Conservation (phyloP, 768 basidiomycete species). For the Suillus subluteus region DNA sequence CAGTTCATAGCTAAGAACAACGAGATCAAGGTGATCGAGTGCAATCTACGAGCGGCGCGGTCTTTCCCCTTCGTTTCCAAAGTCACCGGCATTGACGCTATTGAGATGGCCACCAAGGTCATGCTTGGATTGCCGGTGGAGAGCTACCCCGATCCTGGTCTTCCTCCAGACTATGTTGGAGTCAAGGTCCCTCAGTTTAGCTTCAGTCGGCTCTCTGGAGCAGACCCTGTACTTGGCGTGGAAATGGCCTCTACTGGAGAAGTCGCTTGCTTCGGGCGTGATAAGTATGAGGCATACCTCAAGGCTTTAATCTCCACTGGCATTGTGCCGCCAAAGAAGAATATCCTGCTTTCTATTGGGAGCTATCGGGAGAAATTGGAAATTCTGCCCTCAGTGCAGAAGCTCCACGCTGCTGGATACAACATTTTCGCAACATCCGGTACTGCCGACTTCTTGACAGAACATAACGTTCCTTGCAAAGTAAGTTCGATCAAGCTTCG, state of each 20-base stretch:
- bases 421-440: constrained; percentile 97
- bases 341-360: constrained; percentile 95
- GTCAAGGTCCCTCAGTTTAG: constrained; percentile 99
- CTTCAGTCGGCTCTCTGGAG: constrained; percentile 94
- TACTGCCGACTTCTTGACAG: constrained; percentile 96
- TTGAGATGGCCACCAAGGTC: constrained; percentile 98
- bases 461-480: constrained; percentile 97
- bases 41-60: constrained; percentile 95
- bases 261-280: constrained; percentile 96
- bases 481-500: constrained; percentile 40
- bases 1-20: constrained; percentile 99
- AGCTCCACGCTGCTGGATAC: constrained; percentile 90
- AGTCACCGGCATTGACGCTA: constrained; percentile 96
- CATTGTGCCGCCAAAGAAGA: constrained; percentile 94
- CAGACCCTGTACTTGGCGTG: constrained; percentile 96
- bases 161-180: constrained; percentile 94
- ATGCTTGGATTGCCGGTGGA: constrained; percentile 93
- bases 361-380: constrained; percentile 98
- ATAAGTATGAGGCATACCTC: constrained; percentile 98
- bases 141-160: constrained; percentile 84
- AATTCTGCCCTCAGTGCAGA: constrained; percentile 93
- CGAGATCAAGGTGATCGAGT: constrained; percentile 99
- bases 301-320: constrained; percentile 98
- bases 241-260: constrained; percentile 99
- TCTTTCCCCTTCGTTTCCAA: constrained; percentile 99